A percentile compares a stretch with the other conserved stretches of the same genome.
phyloP scores from a whole-genome alignment of 2,329 filamentous ascomycete species.

The Beauveria bassiana region DNA sequence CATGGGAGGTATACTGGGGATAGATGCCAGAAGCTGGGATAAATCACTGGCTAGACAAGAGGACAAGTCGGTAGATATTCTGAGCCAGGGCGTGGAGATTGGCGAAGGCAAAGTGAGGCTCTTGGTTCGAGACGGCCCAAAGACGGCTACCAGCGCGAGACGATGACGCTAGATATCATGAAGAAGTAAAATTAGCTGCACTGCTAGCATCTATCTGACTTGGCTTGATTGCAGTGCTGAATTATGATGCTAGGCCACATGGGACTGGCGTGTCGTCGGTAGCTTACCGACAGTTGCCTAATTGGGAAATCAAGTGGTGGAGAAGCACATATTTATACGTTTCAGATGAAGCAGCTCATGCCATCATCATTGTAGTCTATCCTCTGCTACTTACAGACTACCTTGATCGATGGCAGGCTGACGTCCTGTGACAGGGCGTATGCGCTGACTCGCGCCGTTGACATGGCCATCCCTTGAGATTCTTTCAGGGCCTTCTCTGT shows the following conservation, averaged over 20 bases:
- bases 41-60: conserved; percentile 47
- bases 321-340: neutral
- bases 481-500: neutral
- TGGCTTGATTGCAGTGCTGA: neutral
- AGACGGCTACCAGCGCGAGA: conserved; percentile 42
- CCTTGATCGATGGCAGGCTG: no score
- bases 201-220: neutral
- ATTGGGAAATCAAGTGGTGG: neutral
- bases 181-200: conserved; percentile 10
- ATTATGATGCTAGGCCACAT: neutral
- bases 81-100: conserved; percentile 60
- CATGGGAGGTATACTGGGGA: conserved; percentile 68
- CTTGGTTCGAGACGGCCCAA: conserved; percentile 53
- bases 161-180: conserved; percentile 27
- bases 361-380: neutral
- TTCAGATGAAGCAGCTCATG: neutral
- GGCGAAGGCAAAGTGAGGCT: conserved; percentile 59
- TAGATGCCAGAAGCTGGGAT: conserved; percentile 61
- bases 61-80: conserved; percentile 44
- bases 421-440: no score
- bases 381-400: no score
- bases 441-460: neutral
- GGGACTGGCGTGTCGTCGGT: neutral
- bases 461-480: neutral
- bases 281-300: neutral